These are phyloP conservation scores for Saussurea involucrata DNA, from an alignment of 129 eudicot genomes.

Conservation along the genomic window DNA sequence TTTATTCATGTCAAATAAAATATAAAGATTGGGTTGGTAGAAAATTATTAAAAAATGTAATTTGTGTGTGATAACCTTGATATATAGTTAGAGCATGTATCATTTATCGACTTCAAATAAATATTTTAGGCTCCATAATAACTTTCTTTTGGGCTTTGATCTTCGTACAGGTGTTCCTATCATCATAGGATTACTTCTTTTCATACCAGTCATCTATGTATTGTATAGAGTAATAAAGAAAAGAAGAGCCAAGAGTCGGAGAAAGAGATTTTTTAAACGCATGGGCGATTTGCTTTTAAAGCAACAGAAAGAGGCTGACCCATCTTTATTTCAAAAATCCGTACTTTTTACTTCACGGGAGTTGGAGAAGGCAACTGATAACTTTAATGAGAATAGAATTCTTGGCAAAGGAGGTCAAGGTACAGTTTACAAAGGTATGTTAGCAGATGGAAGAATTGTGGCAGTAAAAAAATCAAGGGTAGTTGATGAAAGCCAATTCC, in stretches of 20 bases:
- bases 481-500: slow-evolving; percentile 6
- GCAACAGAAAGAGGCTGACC: background rate
- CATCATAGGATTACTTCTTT: background rate
- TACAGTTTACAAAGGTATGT: slow-evolving; percentile 33
- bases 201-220: background rate
- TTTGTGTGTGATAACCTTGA: too few species aligned
- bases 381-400: slow-evolving; percentile 24
- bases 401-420: slow-evolving; percentile 39
- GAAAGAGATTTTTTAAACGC: background rate
- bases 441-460: slow-evolving; percentile 21
- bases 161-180: background rate
- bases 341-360: slow-evolving; percentile 24
- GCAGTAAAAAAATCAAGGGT: slow-evolving; percentile 30
- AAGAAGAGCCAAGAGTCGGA: background rate
- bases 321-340: slow-evolving; percentile 11
- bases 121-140: background rate
- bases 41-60: too few species aligned
- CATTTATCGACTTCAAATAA: too few species aligned
- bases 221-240: too few species aligned
- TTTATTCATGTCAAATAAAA: too few species aligned
- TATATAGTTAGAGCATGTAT: too few species aligned
- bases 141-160: background rate
- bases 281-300: slow-evolving; percentile 10
- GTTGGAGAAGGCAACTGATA: slow-evolving; percentile 27
- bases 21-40: too few species aligned